Evolutionary conservation across 1,139 yeast genomes (phyloP).

Genomic region (Geotrichum fermentans): DNA sequence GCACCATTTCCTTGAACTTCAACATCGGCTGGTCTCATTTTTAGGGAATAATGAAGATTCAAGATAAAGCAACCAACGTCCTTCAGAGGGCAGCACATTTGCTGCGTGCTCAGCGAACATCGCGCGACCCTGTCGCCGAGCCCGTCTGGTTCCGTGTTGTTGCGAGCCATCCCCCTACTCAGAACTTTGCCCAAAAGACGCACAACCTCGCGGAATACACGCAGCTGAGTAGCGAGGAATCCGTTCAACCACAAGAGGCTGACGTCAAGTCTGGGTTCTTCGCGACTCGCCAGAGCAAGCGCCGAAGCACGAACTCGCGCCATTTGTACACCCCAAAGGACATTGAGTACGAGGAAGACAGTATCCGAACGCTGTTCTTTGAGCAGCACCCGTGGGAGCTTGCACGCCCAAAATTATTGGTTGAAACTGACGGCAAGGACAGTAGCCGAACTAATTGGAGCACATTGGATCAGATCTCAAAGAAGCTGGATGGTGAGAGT

Average conservation of each 20-base stretch:
- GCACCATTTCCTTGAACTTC: too few species aligned
- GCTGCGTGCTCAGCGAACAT: constrained; percentile 50
- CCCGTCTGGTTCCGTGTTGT: constrained; percentile 89
- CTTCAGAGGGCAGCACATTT: constrained; percentile 73
- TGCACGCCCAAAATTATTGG: constrained; percentile 81
- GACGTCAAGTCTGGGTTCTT: constrained; percentile 34
- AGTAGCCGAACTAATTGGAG: constrained; percentile 65
- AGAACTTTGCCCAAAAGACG: constrained; percentile 48
- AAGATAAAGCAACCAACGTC: constrained; percentile 62
- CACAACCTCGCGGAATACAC: constrained; percentile 41
- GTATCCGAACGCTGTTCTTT: constrained; percentile 72
- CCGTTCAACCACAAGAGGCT: constrained; percentile 26
- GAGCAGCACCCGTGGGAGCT: constrained; percentile 98
- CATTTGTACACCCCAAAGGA: constrained; percentile 55
- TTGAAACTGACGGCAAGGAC: constrained; percentile 67
- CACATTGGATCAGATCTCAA: constrained; percentile 61
- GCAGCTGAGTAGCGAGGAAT: constrained; percentile 29
- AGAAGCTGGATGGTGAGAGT: constrained; percentile 83
- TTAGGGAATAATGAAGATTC: constrained; percentile 79
- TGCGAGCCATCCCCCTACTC: constrained; percentile 71
- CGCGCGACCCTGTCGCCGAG: constrained; percentile 42
- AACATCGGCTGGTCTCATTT: too few species aligned
- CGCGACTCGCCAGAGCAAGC: constrained; percentile 47
- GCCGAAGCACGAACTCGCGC: constrained; percentile 31
- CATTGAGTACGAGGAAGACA: constrained; percentile 73